Evolutionary conservation across 352 stramenopile genomes (phyloP), one percentile per base, ranked within the genome.

Genomic region (Phytophthora ramorum): DNA sequence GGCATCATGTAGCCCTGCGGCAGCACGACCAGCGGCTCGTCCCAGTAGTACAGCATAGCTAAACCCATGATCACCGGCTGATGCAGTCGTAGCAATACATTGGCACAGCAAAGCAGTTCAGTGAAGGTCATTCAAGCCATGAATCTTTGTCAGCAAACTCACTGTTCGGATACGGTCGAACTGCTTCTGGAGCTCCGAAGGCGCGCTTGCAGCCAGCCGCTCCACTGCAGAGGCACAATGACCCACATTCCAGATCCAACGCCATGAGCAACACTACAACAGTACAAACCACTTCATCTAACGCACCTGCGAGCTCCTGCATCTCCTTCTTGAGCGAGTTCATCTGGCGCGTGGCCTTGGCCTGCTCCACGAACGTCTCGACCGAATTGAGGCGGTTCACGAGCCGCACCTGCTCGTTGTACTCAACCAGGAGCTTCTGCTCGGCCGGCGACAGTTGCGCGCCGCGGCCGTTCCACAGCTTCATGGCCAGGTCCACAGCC

Each of bases 341-440:
- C 87, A 96, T 94, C 71, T 88, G 83, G 51, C 87, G 85, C 32
- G 87, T 91, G 20, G 87, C 81, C 70, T 94, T 96, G 57, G 87
- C 90, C 64, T 96, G 87, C 66, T 93, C 87, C 47, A 96, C 87
- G 51, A 96, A 96, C 60, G 84, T 96, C 71, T 96, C 84, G 58
- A 96, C 85, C 60, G 85, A 93, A 73, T 93, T 94, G 54, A 96
- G 84, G 54, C 80, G 78, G 60, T 93, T 92, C 19, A 93, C 87
- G 38, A 95, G 72, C 26, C 71, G 75, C 58, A 95, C 83, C 61
- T 95, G 87, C 37, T 79, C 78, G 50, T 95, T 95, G 71, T 93
- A 95, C 56, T 85, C 62, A 38, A 58, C 62, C 47, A 95, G 52
- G 45, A 93, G 69, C 70, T 73, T 72, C 50, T 78, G 47, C 66